Evolutionary conservation across 148 eudicot species (phyloP).

Genomic region (Rhododendron henanense): DNA sequence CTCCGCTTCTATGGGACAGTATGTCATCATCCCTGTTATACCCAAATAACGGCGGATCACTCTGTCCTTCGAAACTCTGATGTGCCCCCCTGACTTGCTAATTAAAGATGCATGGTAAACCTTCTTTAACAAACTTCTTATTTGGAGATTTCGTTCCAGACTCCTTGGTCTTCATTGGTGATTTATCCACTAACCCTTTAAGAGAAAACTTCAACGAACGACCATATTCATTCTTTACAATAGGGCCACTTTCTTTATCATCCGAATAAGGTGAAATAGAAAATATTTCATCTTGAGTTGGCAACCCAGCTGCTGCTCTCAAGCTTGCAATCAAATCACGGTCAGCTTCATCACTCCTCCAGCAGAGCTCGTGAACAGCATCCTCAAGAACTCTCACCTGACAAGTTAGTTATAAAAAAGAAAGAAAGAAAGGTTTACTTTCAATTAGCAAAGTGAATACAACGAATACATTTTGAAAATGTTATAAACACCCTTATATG

Average conservation of each 20-base stretch:
- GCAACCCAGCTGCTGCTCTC: constrained; percentile 94
- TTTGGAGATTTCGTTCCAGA: constrained; percentile 50
- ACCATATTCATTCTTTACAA: constrained; percentile 49
- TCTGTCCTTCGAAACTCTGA: constrained; percentile 37
- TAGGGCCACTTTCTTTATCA: constrained; percentile 74
- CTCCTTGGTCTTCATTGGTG: constrained; percentile 74
- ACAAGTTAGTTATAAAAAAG: constrained; percentile 17
- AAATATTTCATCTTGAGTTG: constrained; percentile 86
- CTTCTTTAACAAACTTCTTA: constrained; percentile 59
- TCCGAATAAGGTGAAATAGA: constrained; percentile 90
- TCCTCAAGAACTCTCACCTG: constrained; percentile 82
- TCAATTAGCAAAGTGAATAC: not conserved
- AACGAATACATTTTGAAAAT: not conserved
- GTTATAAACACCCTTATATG: not conserved
- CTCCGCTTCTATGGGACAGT: constrained; percentile 26
- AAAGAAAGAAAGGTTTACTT: constrained; percentile 30
- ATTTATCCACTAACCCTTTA: constrained; percentile 58
- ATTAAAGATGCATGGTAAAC: constrained; percentile 28
- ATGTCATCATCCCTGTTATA: constrained; percentile 25
- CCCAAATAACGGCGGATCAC: constrained; percentile 32
- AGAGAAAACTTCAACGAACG: constrained; percentile 64
- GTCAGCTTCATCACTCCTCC: constrained; percentile 75
- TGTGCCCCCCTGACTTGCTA: constrained; percentile 32
- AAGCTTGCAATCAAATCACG: constrained; percentile 71
- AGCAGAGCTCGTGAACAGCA: constrained; percentile 95